Evolutionary conservation across 2,329 filamentous ascomycete genomes (phyloP).

Genomic region (Xylariales sp.): DNA sequence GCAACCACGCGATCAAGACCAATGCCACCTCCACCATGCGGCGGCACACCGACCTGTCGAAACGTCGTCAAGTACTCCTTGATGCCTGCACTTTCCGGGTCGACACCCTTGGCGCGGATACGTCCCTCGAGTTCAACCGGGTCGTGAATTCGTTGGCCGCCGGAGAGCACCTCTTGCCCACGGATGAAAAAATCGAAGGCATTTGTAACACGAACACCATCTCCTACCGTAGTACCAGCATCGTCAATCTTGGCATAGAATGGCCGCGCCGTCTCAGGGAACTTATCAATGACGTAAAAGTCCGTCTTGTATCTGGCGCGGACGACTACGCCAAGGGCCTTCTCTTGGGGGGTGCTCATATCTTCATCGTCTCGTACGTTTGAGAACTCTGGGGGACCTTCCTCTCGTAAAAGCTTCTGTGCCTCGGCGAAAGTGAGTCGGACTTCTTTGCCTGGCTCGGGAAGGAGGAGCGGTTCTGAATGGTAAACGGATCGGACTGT

Average conservation of each 20-base stretch:
- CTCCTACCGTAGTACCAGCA: conserved; percentile 36
- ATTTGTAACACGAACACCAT: conserved; percentile 40
- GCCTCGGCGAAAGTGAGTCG: conserved; percentile 74
- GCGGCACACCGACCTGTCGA: conserved; percentile 74
- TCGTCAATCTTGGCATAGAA: conserved; percentile 78
- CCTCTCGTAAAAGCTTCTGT: conserved; percentile 72
- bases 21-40: conserved; percentile 85
- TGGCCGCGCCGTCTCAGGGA: conserved; percentile 80
- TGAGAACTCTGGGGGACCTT: conserved; percentile 61
- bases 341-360: conserved; percentile 76
- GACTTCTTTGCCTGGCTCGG: conserved; percentile 68
- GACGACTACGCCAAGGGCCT: conserved; percentile 81
- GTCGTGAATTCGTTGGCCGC: conserved; percentile 87
- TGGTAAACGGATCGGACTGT: conserved; percentile 68
- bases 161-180: conserved; percentile 68
- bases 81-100: conserved; percentile 69
- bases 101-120: conserved; percentile 74
- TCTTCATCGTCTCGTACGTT: conserved; percentile 74
- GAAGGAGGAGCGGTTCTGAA: conserved; percentile 73
- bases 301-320: conserved; percentile 88
- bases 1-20: conserved; percentile 82
- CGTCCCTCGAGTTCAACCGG: conserved; percentile 70
- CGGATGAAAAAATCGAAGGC: conserved; percentile 75
- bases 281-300: conserved; percentile 96
- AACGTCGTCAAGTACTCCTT: conserved; percentile 89